phyloP scores from a whole-genome alignment of 495 filamentous ascomycete species.

The Aspergillus taichungensis region DNA sequence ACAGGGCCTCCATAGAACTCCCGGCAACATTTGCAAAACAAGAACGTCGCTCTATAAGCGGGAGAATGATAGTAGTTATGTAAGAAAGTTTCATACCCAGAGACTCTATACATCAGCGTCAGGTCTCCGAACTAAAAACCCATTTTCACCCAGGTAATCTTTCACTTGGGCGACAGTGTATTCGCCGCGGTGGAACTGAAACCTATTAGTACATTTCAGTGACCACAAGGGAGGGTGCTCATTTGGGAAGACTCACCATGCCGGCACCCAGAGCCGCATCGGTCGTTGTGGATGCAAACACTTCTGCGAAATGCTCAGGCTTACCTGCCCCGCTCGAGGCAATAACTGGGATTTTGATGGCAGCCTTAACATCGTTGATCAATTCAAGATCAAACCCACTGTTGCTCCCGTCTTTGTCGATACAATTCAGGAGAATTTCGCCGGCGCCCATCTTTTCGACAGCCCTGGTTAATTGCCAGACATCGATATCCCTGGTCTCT shows the following conservation, averaged over 20 bases:
- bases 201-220: conserved; percentile 9
- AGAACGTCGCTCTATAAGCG: not conserved
- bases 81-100: no score
- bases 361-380: conserved; percentile 73
- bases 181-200: conserved; percentile 82
- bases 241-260: conserved; percentile 52
- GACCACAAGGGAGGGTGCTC: not conserved
- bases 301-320: conserved; percentile 83
- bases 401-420: conserved; percentile 94
- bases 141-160: conserved; percentile 59
- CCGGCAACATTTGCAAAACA: no score
- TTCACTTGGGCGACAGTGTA: conserved; percentile 96
- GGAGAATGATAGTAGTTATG: not conserved
- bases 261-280: conserved; percentile 93
- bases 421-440: conserved; percentile 93
- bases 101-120: conserved; percentile 39
- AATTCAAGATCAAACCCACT: conserved; percentile 92
- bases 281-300: conserved; percentile 74
- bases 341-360: conserved; percentile 86
- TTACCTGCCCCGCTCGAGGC: conserved; percentile 89
- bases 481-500: conserved; percentile 84
- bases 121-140: conserved; percentile 66
- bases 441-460: conserved; percentile 96
- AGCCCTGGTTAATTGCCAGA: conserved; percentile 73
- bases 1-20: no score